phyloP scores from a whole-genome alignment of 805 yeast species.

The Saccharomycopsis sp. region DNA sequence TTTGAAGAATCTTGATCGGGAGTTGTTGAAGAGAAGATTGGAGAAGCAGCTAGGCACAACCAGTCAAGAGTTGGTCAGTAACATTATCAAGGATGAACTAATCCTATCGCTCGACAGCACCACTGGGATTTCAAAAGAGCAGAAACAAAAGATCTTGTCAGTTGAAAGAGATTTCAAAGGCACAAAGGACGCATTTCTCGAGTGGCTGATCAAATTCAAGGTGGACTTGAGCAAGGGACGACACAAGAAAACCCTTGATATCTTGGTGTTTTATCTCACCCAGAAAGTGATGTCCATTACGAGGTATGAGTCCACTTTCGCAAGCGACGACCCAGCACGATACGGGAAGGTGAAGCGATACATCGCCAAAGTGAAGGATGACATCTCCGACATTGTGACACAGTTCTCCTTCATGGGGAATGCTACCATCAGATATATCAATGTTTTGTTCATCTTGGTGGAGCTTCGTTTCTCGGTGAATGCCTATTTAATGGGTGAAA shows the following conservation, averaged over 20 bases:
- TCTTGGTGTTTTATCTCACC: constrained; percentile 10
- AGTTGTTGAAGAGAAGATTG: no score
- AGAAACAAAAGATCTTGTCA: no score
- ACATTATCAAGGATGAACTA: no score
- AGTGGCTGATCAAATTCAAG: constrained; percentile 17
- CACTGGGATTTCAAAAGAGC: no score
- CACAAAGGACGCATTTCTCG: constrained; percentile 9
- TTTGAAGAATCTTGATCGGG: no score
- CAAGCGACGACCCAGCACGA: background rate
- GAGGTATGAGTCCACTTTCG: constrained; percentile 4
- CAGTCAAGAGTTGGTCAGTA: no score
- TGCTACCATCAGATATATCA: constrained; percentile 3
- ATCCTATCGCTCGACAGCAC: no score
- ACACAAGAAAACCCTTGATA: background rate
- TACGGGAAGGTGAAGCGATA: background rate
- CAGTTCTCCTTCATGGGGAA: constrained; percentile 11
- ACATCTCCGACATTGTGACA: constrained; percentile 8
- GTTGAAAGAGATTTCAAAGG: no score
- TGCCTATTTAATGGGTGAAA: no score
- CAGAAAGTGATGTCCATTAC: constrained; percentile 3
- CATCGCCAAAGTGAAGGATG: constrained; percentile 6
- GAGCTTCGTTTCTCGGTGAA: no score
- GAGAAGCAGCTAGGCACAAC: no score
- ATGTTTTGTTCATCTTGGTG: constrained; percentile 8
- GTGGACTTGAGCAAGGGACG: background rate